Conservation (phyloP, 441 rosid species). For the Gossypium trilobum region DNA sequence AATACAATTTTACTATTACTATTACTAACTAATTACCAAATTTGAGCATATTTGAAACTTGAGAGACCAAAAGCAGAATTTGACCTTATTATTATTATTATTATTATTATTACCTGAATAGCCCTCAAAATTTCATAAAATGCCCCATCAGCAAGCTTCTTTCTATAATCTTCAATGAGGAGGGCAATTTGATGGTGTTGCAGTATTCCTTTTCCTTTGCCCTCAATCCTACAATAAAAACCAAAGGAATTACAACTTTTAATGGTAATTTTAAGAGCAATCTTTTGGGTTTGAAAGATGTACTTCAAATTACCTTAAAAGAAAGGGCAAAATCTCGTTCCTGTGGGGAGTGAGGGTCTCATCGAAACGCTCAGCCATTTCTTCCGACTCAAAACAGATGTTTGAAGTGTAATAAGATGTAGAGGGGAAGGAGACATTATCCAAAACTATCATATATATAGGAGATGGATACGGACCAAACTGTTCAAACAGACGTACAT, state of each 20-base stretch:
- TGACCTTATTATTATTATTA: no score
- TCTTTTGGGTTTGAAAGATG: slow-evolving; percentile 12
- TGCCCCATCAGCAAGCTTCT: slow-evolving; percentile 38
- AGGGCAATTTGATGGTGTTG: slow-evolving; percentile 54
- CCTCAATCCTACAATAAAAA: slow-evolving; percentile 40
- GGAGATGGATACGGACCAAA: neutral
- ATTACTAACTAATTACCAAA: no score
- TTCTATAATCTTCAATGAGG: slow-evolving; percentile 40
- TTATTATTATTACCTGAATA: slow-evolving; percentile 42
- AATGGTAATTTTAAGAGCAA: neutral
- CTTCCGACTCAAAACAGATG: slow-evolving; percentile 11
- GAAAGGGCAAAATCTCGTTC: slow-evolving; percentile 74
- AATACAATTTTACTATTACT: no score
- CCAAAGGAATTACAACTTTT: neutral
- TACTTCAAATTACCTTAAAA: slow-evolving; percentile 53
- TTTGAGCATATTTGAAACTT: no score
- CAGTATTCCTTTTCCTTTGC: slow-evolving; percentile 66
- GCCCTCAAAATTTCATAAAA: slow-evolving; percentile 56
- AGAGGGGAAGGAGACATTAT: neutral
- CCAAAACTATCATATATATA: neutral
- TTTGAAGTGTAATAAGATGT: neutral
- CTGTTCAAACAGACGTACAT: slow-evolving; percentile 22
- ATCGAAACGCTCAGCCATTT: slow-evolving; percentile 73
- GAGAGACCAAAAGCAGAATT: no score
- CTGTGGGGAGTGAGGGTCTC: slow-evolving; percentile 60